A percentile compares a stretch with the other conserved stretches of the same genome.
phyloP scores from a whole-genome alignment of 805 yeast genomes.

The Henningerozyma blattae region DNA sequence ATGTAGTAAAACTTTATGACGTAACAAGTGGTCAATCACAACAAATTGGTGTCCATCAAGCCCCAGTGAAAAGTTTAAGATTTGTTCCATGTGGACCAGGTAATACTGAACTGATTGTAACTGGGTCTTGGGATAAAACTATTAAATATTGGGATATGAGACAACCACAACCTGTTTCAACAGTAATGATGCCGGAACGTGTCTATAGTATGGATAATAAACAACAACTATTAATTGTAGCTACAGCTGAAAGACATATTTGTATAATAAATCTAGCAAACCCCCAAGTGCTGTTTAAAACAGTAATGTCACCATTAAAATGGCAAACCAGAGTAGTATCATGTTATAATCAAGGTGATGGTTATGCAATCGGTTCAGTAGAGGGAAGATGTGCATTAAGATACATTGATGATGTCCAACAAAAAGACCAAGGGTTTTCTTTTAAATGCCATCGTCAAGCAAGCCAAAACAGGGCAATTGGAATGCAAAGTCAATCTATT shows the following conservation, averaged over 20 bases:
- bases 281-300: slow-evolving; percentile 74
- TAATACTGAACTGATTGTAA: slow-evolving; percentile 65
- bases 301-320: slow-evolving; percentile 64
- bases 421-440: slow-evolving; percentile 62
- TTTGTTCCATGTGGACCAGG: slow-evolving; percentile 78
- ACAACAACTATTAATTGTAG: slow-evolving; percentile 79
- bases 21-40: slow-evolving; percentile 69
- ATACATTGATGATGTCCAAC: slow-evolving; percentile 76
- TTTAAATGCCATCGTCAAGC: slow-evolving; percentile 87
- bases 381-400: slow-evolving; percentile 96
- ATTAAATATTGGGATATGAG: slow-evolving; percentile 91
- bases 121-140: slow-evolving; percentile 96
- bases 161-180: slow-evolving; percentile 68
- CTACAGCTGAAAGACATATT: slow-evolving; percentile 82
- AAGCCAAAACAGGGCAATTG: slow-evolving; percentile 32
- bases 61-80: slow-evolving; percentile 62
- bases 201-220: slow-evolving; percentile 82
- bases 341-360: slow-evolving; percentile 86
- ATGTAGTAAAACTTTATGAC: slow-evolving; percentile 75
- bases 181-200: slow-evolving; percentile 76
- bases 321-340: slow-evolving; percentile 76
- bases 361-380: slow-evolving; percentile 83
- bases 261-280: slow-evolving; percentile 65
- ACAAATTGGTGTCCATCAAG: slow-evolving; percentile 80
- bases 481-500: slow-evolving; percentile 42